phyloP scores from a whole-genome alignment of 495 filamentous ascomycete genomes.

The Chlorociboria aeruginascens region DNA sequence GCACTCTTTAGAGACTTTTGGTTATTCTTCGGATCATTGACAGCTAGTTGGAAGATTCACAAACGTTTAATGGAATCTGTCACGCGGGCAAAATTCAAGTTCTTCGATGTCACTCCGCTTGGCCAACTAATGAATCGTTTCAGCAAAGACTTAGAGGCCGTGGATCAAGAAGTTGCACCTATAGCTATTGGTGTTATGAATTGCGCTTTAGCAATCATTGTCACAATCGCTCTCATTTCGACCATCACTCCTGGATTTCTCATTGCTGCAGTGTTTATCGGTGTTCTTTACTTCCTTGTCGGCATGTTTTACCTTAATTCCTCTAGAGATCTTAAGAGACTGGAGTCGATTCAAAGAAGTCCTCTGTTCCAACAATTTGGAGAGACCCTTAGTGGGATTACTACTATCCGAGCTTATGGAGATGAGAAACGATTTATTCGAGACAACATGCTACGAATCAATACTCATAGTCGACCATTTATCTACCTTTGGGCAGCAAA shows the following conservation, averaged over 20 bases:
- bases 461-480: conserved; percentile 84
- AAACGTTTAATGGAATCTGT: conserved; percentile 64
- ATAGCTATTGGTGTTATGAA: conserved; percentile 58
- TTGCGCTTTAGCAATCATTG: conserved; percentile 53
- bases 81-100: conserved; percentile 83
- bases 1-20: conserved; percentile 72
- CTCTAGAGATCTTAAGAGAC: conserved; percentile 83
- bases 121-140: conserved; percentile 98
- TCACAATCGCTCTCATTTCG: conserved; percentile 85
- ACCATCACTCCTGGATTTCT: conserved; percentile 88
- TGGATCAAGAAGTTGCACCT: conserved; percentile 93
- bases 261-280: conserved; percentile 78
- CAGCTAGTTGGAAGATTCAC: conserved; percentile 80
- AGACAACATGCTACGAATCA: conserved; percentile 82
- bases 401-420: conserved; percentile 96
- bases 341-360: conserved; percentile 90
- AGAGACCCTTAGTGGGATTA: conserved; percentile 87
- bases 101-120: conserved; percentile 94
- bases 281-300: conserved; percentile 65
- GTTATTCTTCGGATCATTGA: conserved; percentile 85
- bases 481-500: conserved; percentile 97
- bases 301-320: conserved; percentile 83
- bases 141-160: conserved; percentile 88
- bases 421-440: conserved; percentile 88
- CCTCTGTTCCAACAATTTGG: conserved; percentile 98